Percentiles rank a stretch among this genome's conserved stretches.
Conservation (phyloP, 2,329 filamentous ascomycete species). For the Beauveria varroae region DNA sequence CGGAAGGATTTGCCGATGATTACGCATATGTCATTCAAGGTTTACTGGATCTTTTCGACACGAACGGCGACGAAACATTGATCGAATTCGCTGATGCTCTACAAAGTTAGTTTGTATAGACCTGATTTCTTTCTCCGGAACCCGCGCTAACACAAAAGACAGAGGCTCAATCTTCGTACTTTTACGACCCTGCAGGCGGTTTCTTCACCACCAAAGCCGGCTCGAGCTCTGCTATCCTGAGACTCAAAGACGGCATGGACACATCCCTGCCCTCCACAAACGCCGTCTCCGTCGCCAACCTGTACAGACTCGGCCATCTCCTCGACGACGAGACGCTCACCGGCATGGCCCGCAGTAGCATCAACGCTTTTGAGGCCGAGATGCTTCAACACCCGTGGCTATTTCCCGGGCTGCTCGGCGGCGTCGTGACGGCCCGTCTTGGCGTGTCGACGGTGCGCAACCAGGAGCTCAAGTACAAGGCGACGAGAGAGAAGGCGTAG, state of each 20-base stretch:
- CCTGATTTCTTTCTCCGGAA: background rate
- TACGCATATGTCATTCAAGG: conserved; percentile 85
- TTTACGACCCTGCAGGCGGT: conserved; percentile 63
- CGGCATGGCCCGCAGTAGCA: conserved; percentile 61
- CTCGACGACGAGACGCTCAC: conserved; percentile 59
- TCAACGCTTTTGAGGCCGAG: conserved; percentile 83
- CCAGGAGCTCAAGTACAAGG: conserved; percentile 20
- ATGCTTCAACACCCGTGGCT: conserved; percentile 89
- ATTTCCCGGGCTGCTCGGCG: conserved; percentile 72
- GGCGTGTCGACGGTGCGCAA: conserved; percentile 45
- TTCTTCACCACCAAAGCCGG: conserved; percentile 65
- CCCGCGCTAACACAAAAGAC: background rate
- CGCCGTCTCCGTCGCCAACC: conserved; percentile 74
- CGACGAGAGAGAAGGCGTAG: conserved; percentile 17
- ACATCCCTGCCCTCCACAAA: conserved; percentile 86
- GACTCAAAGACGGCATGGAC: conserved; percentile 93
- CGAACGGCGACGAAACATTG: conserved; percentile 68
- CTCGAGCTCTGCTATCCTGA: conserved; percentile 66
- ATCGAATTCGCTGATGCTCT: conserved; percentile 75
- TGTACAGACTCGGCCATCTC: conserved; percentile 70
- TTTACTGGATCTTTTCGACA: conserved; percentile 75
- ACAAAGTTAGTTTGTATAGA: conserved; percentile 51
- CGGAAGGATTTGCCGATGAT: conserved; percentile 80
- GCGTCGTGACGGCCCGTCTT: conserved; percentile 66
- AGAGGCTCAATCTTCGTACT: conserved; percentile 67